Evolutionary conservation across 495 filamentous ascomycete genomes (phyloP).

Genomic region (Penicillium alfredii): DNA sequence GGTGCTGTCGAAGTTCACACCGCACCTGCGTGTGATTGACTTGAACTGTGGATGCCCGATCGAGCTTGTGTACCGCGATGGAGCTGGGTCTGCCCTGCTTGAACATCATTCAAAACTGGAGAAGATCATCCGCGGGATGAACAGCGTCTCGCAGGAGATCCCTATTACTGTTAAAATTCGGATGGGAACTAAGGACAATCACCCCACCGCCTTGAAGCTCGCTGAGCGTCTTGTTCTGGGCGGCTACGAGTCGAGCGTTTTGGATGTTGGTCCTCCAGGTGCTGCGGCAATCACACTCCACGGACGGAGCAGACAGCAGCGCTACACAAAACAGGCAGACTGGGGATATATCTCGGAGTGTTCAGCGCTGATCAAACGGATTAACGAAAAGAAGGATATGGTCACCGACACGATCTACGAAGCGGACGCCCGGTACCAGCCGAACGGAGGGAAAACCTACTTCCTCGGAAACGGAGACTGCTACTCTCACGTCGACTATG

Average conservation of each 20-base stretch:
- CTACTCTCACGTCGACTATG: slow-evolving; percentile 87
- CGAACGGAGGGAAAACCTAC: slow-evolving; percentile 63
- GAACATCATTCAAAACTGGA: slow-evolving; percentile 78
- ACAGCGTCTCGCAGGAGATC: slow-evolving; percentile 75
- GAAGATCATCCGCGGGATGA: slow-evolving; percentile 93
- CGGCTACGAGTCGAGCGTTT: slow-evolving; percentile 54
- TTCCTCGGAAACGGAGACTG: slow-evolving; percentile 97
- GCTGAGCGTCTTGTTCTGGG: slow-evolving; percentile 78
- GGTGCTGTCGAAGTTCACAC: slow-evolving; percentile 64
- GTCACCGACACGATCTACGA: slow-evolving; percentile 70
- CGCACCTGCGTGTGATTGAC: slow-evolving; percentile 81
- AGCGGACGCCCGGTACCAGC: slow-evolving; percentile 59
- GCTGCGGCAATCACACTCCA: slow-evolving; percentile 92
- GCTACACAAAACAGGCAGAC: slow-evolving; percentile 83
- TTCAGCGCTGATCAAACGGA: slow-evolving; percentile 71
- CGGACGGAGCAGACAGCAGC: slow-evolving; percentile 86
- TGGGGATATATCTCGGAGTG: slow-evolving; percentile 92
- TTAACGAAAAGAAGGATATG: slow-evolving; percentile 57
- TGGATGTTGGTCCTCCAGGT: slow-evolving; percentile 62
- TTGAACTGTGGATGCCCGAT: slow-evolving; percentile 97
- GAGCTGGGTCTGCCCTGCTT: slow-evolving; percentile 90
- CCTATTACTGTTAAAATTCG: slow-evolving; percentile 93
- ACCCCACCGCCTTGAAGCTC: slow-evolving; percentile 73
- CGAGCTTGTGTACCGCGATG: slow-evolving; percentile 78
- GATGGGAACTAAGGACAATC: slow-evolving; percentile 77